Conservation (phyloP, 345 rosid species). For the Alliaria petiolata region DNA sequence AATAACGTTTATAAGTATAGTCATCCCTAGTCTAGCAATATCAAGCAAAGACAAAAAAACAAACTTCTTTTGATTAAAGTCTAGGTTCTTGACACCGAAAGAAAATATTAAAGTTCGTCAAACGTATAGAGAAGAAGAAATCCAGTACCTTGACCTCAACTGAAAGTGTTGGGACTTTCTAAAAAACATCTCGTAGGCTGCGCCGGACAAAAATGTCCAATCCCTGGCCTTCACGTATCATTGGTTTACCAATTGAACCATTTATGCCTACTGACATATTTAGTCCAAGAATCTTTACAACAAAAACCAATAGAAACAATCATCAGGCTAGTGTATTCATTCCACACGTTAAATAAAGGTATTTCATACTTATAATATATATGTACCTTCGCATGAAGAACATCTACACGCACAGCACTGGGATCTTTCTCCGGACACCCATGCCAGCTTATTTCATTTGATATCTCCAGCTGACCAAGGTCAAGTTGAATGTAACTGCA, state of each 20-base stretch:
- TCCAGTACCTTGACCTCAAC: constrained; percentile 82
- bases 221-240: constrained; percentile 89
- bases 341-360: constrained; percentile 1
- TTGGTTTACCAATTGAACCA: constrained; percentile 77
- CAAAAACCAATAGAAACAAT: constrained; percentile 16
- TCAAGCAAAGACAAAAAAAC: background rate
- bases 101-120: constrained; percentile 8
- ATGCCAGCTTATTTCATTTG: constrained; percentile 94
- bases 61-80: too few relatives aligned
- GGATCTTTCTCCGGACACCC: constrained; percentile 85
- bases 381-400: constrained; percentile 90
- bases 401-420: constrained; percentile 88
- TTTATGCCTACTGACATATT: constrained; percentile 92
- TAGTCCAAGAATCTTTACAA: constrained; percentile 78
- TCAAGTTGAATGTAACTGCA: constrained; percentile 96
- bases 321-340: constrained; percentile 4
- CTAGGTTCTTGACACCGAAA: constrained; percentile 11
- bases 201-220: constrained; percentile 79
- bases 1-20: background rate
- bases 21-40: constrained; percentile 8
- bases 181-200: constrained; percentile 90
- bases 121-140: background rate
- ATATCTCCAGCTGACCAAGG: constrained; percentile 80
- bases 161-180: constrained; percentile 88
- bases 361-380: constrained; percentile 1